These are phyloP conservation scores for Talaromyces funiculosus DNA, from an alignment of 2,329 filamentous ascomycete species.

Conservation along the genomic window DNA sequence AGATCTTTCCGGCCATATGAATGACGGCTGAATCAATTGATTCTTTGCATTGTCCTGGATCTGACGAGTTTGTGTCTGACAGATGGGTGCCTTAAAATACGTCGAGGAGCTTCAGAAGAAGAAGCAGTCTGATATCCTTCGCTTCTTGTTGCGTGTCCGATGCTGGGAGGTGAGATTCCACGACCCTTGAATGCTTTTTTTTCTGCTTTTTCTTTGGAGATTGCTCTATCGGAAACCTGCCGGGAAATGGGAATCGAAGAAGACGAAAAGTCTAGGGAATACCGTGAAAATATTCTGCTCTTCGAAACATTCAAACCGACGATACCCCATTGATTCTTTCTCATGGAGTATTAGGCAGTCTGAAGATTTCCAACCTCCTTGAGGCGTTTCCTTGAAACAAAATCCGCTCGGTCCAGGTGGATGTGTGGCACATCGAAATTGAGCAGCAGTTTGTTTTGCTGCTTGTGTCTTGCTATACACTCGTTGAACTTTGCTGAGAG, in stretches of 20 bases:
- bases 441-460: constrained; percentile 30
- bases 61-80: constrained; percentile 18
- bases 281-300: constrained; percentile 27
- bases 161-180: constrained; percentile 83
- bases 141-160: constrained; percentile 98
- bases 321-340: constrained; percentile 18
- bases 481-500: constrained; percentile 99
- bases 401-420: constrained; percentile 27
- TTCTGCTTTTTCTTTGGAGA: constrained; percentile 1
- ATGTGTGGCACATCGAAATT: constrained; percentile 44
- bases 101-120: constrained; percentile 99
- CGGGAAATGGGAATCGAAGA: constrained; percentile 12
- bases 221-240: constrained; percentile 14
- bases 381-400: neutral
- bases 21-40: neutral
- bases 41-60: neutral
- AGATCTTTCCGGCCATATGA: neutral
- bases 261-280: constrained; percentile 17
- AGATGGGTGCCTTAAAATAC: constrained; percentile 99
- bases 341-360: constrained; percentile 28
- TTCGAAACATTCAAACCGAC: constrained; percentile 29
- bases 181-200: constrained; percentile 27
- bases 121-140: constrained; percentile 99
- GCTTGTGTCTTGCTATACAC: constrained; percentile 74
- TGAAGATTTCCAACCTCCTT: constrained; percentile 10